Percentiles rank a stretch among this genome's conserved stretches.
Conservation (phyloP, 257 asterid species). For the Primulina eburnea region DNA sequence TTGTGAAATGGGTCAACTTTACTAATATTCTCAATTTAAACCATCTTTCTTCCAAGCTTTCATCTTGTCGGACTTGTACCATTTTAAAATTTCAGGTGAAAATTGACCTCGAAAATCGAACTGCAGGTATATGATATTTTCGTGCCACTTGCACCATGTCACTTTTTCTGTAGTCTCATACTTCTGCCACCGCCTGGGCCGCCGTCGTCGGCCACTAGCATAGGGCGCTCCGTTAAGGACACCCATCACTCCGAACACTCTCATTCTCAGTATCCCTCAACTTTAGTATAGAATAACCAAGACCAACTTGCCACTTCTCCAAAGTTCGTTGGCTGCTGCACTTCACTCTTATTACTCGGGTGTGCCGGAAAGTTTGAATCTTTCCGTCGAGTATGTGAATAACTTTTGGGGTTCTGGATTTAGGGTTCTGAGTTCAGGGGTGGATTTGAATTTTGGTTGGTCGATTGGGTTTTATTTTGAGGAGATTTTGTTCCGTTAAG, state of each 20-base stretch:
- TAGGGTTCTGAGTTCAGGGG: background rate
- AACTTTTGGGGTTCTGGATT: background rate
- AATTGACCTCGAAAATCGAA: too few relatives aligned
- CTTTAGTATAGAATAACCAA: background rate
- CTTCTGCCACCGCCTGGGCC: background rate
- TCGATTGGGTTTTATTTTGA: background rate
- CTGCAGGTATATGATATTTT: too few relatives aligned
- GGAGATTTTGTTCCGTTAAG: background rate
- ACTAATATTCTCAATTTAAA: too few relatives aligned
- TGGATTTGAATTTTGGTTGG: too few relatives aligned
- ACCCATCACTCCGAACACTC: background rate
- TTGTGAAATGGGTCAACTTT: too few relatives aligned
- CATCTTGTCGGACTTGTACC: too few relatives aligned
- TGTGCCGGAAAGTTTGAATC: background rate
- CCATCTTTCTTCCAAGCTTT: too few relatives aligned
- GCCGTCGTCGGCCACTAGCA: too few relatives aligned
- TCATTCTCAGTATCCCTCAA: background rate
- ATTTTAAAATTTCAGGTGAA: too few relatives aligned
- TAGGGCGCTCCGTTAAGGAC: background rate
- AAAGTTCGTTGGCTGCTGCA: background rate
- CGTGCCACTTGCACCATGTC: too few relatives aligned
- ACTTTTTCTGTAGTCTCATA: too few relatives aligned
- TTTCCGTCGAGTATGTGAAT: background rate
- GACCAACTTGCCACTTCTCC: background rate
- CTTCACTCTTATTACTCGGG: background rate